These are phyloP conservation scores for Ceratocystis cacaofunesta DNA, from an alignment of 2,329 filamentous ascomycete species.

Conservation along the genomic window DNA sequence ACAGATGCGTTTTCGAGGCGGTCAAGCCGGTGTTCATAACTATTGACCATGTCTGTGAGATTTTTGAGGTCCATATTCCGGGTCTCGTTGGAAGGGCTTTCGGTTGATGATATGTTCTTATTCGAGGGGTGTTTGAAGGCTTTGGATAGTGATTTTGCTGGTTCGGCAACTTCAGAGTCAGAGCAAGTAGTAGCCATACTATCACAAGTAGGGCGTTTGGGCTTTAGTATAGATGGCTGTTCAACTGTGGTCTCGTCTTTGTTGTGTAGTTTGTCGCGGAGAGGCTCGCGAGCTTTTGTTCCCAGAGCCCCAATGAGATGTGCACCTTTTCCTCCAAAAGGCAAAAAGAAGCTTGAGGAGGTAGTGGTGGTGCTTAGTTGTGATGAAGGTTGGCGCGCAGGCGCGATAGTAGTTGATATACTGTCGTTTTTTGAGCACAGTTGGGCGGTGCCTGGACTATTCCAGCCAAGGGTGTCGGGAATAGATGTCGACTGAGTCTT, in stretches of 20 bases:
- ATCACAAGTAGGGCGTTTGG: conserved; percentile 1
- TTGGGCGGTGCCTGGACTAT: conserved; percentile 26
- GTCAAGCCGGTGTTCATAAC: conserved; percentile 51
- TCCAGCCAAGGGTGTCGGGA: conserved; percentile 43
- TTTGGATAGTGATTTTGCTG: not conserved
- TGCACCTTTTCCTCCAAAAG: conserved; percentile 41
- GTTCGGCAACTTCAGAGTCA: conserved; percentile 16
- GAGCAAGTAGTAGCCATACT: conserved; percentile 19
- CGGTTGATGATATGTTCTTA: not conserved
- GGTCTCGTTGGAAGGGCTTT: not conserved
- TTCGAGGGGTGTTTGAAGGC: not conserved
- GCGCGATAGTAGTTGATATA: conserved; percentile 25
- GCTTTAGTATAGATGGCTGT: not conserved
- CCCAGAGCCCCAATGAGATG: conserved; percentile 34
- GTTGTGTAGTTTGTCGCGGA: conserved; percentile 21
- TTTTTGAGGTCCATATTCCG: conserved; percentile 29
- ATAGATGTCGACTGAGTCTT: conserved; percentile 29
- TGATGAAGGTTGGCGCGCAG: conserved; percentile 38
- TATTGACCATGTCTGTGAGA: conserved; percentile 38
- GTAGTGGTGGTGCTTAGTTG: conserved; percentile 37
- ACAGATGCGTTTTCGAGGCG: conserved; percentile 57
- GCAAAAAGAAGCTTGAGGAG: conserved; percentile 36
- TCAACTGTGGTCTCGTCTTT: not conserved
- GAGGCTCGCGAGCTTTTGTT: conserved; percentile 23
- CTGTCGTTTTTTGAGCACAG: conserved; percentile 6